phyloP scores from a whole-genome alignment of 2,329 filamentous ascomycete genomes.

The Xylaria sp. region DNA sequence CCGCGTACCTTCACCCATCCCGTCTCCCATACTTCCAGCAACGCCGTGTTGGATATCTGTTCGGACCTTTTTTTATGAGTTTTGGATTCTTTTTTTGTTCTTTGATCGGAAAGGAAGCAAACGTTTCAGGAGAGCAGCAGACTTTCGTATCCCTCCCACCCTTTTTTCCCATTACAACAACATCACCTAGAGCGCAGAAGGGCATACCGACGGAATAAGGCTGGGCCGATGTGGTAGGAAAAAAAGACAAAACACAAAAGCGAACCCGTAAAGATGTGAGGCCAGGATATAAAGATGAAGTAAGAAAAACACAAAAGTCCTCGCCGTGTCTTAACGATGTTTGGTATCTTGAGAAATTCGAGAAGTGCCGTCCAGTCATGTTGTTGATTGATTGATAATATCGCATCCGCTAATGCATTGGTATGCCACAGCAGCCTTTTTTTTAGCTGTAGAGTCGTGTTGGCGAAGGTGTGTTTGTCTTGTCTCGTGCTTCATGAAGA shows the following conservation, averaged over 20 bases:
- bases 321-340: conserved; percentile 14
- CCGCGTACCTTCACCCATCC: neutral
- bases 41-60: neutral
- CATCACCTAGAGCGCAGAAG: neutral
- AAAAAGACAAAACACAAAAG: conserved; percentile 1
- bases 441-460: conserved; percentile 3
- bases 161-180: neutral
- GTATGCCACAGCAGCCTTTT: neutral
- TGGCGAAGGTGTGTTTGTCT: neutral
- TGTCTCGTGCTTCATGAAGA: neutral
- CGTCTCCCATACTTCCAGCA: neutral
- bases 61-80: neutral
- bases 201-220: conserved; percentile 5
- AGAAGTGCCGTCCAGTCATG: conserved; percentile 14
- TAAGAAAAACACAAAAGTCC: conserved; percentile 14
- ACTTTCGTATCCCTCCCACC: neutral
- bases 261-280: conserved; percentile 5
- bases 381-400: neutral
- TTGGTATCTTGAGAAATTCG: conserved; percentile 21
- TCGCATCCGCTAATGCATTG: conserved; percentile 2
- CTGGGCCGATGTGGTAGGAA: neutral
- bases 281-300: conserved; percentile 10
- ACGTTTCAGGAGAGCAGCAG: neutral
- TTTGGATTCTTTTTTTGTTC: neutral
- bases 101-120: neutral